phyloP scores from a whole-genome alignment of 2,329 filamentous ascomycete genomes.

The Ilyonectria robusta region DNA sequence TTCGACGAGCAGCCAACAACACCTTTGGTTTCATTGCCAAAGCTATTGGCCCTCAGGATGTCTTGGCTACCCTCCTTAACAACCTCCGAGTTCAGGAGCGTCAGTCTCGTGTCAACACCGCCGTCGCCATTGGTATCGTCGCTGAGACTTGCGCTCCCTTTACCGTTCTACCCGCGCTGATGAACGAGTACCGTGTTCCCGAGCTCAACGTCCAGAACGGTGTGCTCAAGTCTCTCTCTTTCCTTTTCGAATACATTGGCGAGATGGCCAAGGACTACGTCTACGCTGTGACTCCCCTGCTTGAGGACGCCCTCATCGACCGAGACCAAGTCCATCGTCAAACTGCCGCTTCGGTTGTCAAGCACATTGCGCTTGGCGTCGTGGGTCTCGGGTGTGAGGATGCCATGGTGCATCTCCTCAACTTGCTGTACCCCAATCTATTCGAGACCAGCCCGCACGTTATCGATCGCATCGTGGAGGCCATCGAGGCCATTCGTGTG shows the following conservation, averaged over 20 bases:
- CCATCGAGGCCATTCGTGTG: conserved; percentile 95
- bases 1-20: conserved; percentile 97
- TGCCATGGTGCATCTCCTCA: conserved; percentile 97
- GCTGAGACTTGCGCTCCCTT: conserved; percentile 98
- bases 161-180: conserved; percentile 96
- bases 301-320: conserved; percentile 97
- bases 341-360: conserved; percentile 95
- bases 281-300: conserved; percentile 94
- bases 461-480: conserved; percentile 97
- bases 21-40: conserved; percentile 99
- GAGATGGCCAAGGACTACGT: conserved; percentile 99
- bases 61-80: conserved; percentile 94
- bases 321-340: conserved; percentile 98
- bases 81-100: conserved; percentile 97
- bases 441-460: conserved; percentile 99
- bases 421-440: conserved; percentile 94
- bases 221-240: conserved; percentile 95
- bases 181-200: conserved; percentile 99
- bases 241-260: conserved; percentile 99
- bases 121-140: conserved; percentile 97
- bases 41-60: conserved; percentile 97
- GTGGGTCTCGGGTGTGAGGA: conserved; percentile 98
- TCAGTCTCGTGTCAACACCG: conserved; percentile 98
- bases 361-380: conserved; percentile 97
- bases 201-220: conserved; percentile 99